A percentile compares a stretch with the other conserved stretches of the same genome.
These are phyloP conservation scores for Pisolithus marmoratus DNA, from an alignment of 768 basidiomycete genomes.

Conservation along the genomic window DNA sequence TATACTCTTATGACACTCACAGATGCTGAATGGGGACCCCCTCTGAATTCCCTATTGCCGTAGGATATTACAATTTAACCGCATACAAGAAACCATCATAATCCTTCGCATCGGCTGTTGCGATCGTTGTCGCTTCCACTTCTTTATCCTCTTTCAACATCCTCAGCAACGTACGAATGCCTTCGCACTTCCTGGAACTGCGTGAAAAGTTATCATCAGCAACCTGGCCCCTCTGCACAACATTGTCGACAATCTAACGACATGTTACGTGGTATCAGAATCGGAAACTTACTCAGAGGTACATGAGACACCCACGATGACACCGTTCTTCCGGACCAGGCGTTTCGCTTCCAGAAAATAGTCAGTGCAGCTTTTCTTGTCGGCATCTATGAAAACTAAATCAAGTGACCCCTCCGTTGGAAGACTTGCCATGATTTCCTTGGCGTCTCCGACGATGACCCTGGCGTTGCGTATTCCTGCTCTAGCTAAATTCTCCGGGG, in stretches of 20 bases:
- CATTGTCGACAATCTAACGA: constrained; percentile 54
- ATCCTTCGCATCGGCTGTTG: constrained; percentile 46
- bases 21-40: too few species aligned
- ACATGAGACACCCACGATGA: constrained; percentile 42
- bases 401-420: constrained; percentile 51
- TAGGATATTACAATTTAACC: constrained; percentile 5
- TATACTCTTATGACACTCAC: too few species aligned
- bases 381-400: constrained; percentile 68
- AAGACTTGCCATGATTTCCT: constrained; percentile 43
- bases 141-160: constrained; percentile 44
- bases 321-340: constrained; percentile 51
- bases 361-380: constrained; percentile 48
- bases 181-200: constrained; percentile 28
- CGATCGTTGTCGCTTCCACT: constrained; percentile 47
- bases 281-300: background rate
- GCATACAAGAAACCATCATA: constrained; percentile 52
- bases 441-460: constrained; percentile 47
- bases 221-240: constrained; percentile 45
- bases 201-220: constrained; percentile 34
- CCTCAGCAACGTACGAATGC: constrained; percentile 41
- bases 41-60: background rate
- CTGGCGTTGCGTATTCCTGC: constrained; percentile 49
- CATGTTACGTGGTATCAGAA: background rate
- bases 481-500: constrained; percentile 48
- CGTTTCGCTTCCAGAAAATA: constrained; percentile 62